These are phyloP conservation scores for Pseudocercospora macadamiae DNA, from an alignment of 2,329 filamentous ascomycete genomes.

Conservation along the genomic window DNA sequence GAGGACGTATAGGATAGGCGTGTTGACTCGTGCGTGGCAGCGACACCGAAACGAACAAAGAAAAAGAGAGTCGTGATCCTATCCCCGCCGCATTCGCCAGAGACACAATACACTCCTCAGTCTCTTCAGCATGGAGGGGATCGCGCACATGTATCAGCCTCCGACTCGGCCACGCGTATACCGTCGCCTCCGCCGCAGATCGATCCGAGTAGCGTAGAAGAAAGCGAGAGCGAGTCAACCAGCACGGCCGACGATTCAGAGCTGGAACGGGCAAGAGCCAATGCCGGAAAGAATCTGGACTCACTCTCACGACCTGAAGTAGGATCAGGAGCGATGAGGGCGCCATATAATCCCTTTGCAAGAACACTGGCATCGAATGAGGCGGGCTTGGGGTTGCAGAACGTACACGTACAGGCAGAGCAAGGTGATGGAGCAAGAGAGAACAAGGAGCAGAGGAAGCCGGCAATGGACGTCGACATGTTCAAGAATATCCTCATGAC, in stretches of 20 bases:
- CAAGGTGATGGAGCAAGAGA: constrained; percentile 9
- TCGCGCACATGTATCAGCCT: constrained; percentile 20
- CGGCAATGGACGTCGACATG: constrained; percentile 70
- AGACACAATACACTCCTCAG: constrained; percentile 14
- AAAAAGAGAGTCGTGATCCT: constrained; percentile 36
- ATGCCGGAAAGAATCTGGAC: constrained; percentile 30
- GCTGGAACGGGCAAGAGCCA: constrained; percentile 26
- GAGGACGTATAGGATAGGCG: constrained; percentile 10
- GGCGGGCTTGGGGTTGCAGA: constrained; percentile 19
- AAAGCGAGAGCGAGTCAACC: constrained; percentile 26
- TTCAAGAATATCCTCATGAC: constrained; percentile 76
- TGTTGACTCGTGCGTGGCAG: constrained; percentile 26
- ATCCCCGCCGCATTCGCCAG: constrained; percentile 34
- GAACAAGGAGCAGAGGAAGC: constrained; percentile 26
- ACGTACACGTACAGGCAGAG: too few species aligned
- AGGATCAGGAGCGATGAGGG: constrained; percentile 16
- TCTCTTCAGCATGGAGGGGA: constrained; percentile 19
- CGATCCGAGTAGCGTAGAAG: constrained; percentile 17
- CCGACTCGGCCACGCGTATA: constrained; percentile 20
- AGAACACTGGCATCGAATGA: constrained; percentile 36
- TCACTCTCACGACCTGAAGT: constrained; percentile 14
- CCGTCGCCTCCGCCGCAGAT: constrained; percentile 23
- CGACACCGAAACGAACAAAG: constrained; percentile 29
- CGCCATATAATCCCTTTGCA: constrained; percentile 41
- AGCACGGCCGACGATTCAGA: constrained; percentile 28